These are phyloP conservation scores for Cercophora sp. DNA, from an alignment of 495 filamentous ascomycete species.

Conservation along the genomic window DNA sequence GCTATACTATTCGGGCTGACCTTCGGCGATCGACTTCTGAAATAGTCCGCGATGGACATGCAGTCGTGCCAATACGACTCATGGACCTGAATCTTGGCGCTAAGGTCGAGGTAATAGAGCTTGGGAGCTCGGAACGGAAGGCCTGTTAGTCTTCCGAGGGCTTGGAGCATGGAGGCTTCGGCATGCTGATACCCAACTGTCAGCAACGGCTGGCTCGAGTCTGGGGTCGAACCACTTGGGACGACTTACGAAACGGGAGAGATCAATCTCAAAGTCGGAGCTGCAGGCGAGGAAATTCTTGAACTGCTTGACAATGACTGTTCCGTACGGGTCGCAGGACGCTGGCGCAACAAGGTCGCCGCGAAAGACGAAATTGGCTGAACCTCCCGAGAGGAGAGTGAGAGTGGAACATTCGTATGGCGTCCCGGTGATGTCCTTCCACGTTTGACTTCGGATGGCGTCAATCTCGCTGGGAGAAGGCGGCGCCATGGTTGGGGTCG, in stretches of 20 bases:
- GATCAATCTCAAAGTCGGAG: constrained; percentile 39
- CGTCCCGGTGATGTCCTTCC: no score
- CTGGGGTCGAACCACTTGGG: no score
- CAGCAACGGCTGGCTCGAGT: not conserved
- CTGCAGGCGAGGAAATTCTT: constrained; percentile 41
- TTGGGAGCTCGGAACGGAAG: constrained; percentile 31
- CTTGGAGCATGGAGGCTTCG: constrained; percentile 16
- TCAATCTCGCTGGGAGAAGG: no score
- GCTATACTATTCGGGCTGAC: constrained; percentile 1
- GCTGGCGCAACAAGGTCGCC: not conserved
- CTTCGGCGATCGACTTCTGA: not conserved
- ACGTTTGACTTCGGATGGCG: no score
- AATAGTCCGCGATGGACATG: constrained; percentile 32
- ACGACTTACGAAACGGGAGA: constrained; percentile 42
- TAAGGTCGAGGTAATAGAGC: no score
- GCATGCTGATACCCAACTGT: constrained; percentile 4
- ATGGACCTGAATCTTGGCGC: no score
- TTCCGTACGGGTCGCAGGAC: not conserved
- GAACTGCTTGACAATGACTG: constrained; percentile 49
- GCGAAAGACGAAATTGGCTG: constrained; percentile 1
- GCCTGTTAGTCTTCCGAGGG: not conserved
- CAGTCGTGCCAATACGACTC: no score
- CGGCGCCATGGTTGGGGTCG: no score
- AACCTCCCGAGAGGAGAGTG: not conserved
- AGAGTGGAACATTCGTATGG: not conserved